Conservation (phyloP, 352 stramenopile species). For the Nannochloropsis limnetica region DNA sequence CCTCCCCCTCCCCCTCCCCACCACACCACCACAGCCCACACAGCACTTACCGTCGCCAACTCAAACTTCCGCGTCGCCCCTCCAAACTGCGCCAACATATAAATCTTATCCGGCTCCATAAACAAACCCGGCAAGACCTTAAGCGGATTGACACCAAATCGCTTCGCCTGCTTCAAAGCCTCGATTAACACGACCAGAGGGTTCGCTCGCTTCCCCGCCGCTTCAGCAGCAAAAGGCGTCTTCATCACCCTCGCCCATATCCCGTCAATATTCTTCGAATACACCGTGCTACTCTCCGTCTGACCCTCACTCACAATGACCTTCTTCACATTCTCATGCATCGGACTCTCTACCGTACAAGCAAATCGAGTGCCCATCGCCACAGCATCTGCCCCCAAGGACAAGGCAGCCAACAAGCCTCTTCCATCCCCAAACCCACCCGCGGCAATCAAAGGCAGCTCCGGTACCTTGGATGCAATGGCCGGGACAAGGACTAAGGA, state of each 20-base stretch:
- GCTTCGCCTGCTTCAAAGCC: not conserved
- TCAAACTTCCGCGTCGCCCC: conserved; percentile 18
- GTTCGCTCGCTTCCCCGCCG: not conserved
- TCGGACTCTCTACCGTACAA: conserved; percentile 34
- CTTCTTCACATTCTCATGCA: conserved; percentile 54
- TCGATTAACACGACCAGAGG: not conserved
- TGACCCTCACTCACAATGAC: conserved; percentile 48
- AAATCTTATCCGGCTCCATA: conserved; percentile 28
- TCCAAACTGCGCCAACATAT: conserved; percentile 29
- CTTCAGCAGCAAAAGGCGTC: conserved; percentile 19
- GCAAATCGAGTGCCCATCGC: conserved; percentile 63
- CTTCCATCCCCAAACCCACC: conserved; percentile 61
- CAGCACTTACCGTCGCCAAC: conserved; percentile 7
- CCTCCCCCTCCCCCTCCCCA: not conserved
- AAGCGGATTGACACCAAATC: not conserved
- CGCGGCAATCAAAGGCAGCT: conserved; percentile 60
- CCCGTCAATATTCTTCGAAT: conserved; percentile 60
- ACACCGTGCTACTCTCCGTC: conserved; percentile 57
- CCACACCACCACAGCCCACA: not conserved
- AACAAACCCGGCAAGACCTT: not conserved
- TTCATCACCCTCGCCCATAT: conserved; percentile 58
- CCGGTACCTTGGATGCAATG: conserved; percentile 54
- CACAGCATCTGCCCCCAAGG: conserved; percentile 61
- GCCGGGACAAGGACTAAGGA: conserved; percentile 57
- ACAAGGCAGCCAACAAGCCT: conserved; percentile 58